Base-by-base conservation (phyloP, 305 asterid species). In the Andrographis paniculata region DNA sequence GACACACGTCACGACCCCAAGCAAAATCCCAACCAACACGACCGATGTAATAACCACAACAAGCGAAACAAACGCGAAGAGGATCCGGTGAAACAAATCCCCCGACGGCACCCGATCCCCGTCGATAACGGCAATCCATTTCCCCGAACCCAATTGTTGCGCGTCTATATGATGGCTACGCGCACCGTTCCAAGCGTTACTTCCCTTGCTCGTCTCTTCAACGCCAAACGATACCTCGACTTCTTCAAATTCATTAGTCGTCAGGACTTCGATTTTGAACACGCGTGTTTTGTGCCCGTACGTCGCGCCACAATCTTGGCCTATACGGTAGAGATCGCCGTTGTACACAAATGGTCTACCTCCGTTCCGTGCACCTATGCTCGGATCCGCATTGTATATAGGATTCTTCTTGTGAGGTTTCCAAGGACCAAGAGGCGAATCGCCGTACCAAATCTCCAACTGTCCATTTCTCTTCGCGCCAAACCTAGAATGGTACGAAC, bases 331-430 rank as follows among this genome's bases (percentile, higher is more conserved):
- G 23, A 92, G 87, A 57, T 76, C 53, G 22, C 93, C 93, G 0
- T 76, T 45, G 13, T 84, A 72, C 28, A 70, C 51, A 27, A 92
- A 84, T 14, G 99, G 99, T 59, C 99, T 64, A 21, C 99, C 99
- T 45, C 99, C 99, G 45, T 87, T 92, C 13, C 99, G 87, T 42
- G 99, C 97, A 38, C 99, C 99, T 64, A 11, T 48, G 74, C 85
- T 81, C 66, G 68, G 71, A 63, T 70, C 82, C 2, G 77, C 75
- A 76, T 92, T 92, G 58, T 87, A 73, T 30, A 92, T 66, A 4
- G 97, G 95, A 56, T 87, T 92, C 67, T 64, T 81, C 72, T 64
- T 82, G 50, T 92, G 99, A 27, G 94, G 84, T 61, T 63, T 81
- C 93, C 94, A 92, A 19, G 93, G 97, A 47, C 99, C 99, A 14